Evolutionary conservation across 768 basidiomycete species (phyloP), one percentile per base, ranked within the genome.

Genomic region (Lactifluus pinguis): DNA sequence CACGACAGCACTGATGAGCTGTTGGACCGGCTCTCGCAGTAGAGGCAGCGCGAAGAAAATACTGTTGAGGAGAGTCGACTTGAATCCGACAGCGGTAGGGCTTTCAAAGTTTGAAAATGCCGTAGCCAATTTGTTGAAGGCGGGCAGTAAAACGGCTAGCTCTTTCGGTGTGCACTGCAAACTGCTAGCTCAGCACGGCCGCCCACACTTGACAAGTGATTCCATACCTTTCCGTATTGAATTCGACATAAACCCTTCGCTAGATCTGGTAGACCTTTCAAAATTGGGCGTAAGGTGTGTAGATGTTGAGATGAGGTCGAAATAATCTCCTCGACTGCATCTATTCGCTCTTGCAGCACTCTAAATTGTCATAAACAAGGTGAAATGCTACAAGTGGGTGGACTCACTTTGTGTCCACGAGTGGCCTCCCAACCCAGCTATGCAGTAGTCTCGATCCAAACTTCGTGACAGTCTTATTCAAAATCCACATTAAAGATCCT

Each of bases 371-470:
- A 48, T 41, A 53, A 47, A 48, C 19, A 42, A 19, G 36, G 19
- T 38, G 21, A 44, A 41, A 21, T 14, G 13, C 13, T 29, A 44
- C 57, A 61, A 45, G 14, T 15, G 39, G n/a, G 6, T 21, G 29
- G 32, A 62, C 65, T 58, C 59, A 90, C 91, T 69, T 70, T 69
- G 79, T 81, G 70, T 93, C 85, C 13, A 89, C 77, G 47, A 98
- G 78, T 0, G 95, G 95, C 67, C 82, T 79, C 0, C 90, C 89
- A 8, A 98, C 79, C 95, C 95, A 99, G 62, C 76, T 83, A 61
- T 83, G 82, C 57, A 99, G 76, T 67, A 91, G 73, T 55, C 95
- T 78, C 19, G 89, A 83, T 13, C 95, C 95, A 77, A 97, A 97
- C 65, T 81, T 84, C 3, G 95, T 98, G 64, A 83, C 82, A 36